phyloP scores from a whole-genome alignment of 2,329 filamentous ascomycete species.

The Aureobasidium sp. region DNA sequence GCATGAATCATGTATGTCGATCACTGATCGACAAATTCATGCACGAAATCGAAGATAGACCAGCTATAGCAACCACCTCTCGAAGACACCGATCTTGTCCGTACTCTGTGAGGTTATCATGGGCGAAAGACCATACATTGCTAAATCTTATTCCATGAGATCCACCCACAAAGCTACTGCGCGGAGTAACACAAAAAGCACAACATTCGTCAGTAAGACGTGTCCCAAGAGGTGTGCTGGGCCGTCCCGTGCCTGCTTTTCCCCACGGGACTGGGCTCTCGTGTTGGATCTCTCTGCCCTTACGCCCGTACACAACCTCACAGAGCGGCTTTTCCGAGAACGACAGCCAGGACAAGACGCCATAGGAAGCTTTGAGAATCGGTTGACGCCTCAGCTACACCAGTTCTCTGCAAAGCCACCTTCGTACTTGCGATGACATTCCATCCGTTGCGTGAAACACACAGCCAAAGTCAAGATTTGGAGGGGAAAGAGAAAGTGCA shows the following conservation, averaged over 20 bases:
- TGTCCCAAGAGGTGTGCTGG: background rate
- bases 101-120: too few species aligned
- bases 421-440: background rate
- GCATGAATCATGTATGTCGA: background rate
- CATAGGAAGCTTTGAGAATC: background rate
- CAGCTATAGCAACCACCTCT: background rate
- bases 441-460: background rate
- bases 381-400: background rate
- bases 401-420: background rate
- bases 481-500: background rate
- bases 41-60: background rate
- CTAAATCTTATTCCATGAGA: too few species aligned
- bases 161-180: background rate
- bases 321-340: background rate
- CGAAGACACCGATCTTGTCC: too few species aligned
- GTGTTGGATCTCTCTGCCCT: background rate
- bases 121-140: too few species aligned
- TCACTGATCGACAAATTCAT: conserved; percentile 3
- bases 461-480: background rate
- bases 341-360: background rate
- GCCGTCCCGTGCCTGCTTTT: background rate
- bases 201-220: background rate
- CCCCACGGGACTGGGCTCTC: background rate
- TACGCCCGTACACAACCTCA: background rate
- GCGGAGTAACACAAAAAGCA: background rate